Conservation (phyloP, 352 stramenopile species). For the Pythium coloratum region DNA sequence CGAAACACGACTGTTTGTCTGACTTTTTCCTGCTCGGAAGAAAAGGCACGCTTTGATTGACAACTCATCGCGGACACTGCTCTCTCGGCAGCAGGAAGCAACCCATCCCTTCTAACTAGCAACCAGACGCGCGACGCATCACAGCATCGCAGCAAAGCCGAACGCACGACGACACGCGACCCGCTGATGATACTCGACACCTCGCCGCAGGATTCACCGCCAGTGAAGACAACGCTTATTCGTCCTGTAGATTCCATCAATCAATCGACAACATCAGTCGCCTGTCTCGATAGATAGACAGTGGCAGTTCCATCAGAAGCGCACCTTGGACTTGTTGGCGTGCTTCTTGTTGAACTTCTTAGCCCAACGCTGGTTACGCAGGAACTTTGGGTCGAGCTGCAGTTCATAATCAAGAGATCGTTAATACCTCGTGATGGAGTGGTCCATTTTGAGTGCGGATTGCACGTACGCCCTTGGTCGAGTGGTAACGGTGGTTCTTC, state of each 20-base stretch:
- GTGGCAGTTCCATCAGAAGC: background rate
- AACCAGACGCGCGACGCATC: constrained; percentile 4
- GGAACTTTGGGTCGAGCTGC: constrained; percentile 97
- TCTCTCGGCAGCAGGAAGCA: background rate
- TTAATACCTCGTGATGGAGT: constrained; percentile 9
- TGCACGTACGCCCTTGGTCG: constrained; percentile 88
- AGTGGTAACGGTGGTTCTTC: constrained; percentile 95
- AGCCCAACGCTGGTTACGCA: constrained; percentile 97
- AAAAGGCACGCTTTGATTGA: constrained; percentile 16
- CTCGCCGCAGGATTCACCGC: background rate
- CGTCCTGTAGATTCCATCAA: constrained; percentile 28
- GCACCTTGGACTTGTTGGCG: constrained; percentile 53
- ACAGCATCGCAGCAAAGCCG: background rate
- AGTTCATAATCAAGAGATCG: background rate
- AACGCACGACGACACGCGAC: too few relatives aligned
- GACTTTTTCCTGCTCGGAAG: constrained; percentile 18
- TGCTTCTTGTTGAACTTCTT: constrained; percentile 97
- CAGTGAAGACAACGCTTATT: constrained; percentile 35
- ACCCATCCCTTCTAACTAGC: constrained; percentile 21
- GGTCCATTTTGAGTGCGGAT: background rate
- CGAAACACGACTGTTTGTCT: background rate
- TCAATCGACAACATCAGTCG: too few relatives aligned
- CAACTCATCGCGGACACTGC: constrained; percentile 8
- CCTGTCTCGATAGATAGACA: too few relatives aligned
- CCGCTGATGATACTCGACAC: background rate